Base-by-base conservation (phyloP, 306 rosid genomes). In the Echinosophora koreensis region DNA sequence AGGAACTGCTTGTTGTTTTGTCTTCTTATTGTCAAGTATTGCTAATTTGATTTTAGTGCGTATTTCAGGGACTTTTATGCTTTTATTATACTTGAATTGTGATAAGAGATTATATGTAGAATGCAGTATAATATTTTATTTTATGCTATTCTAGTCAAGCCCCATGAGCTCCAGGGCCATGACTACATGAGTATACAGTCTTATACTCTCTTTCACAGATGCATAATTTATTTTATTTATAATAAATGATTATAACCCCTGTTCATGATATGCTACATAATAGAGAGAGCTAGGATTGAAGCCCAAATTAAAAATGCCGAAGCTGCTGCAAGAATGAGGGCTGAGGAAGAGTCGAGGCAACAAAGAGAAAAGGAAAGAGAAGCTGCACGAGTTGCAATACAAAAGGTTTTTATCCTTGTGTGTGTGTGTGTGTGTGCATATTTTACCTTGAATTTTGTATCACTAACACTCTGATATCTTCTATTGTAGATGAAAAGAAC, bases 261-360 rank as follows among this genome's bases (percentile, higher is more conserved):
- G 17, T 74, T 61, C 49, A 6, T 28, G 38, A 15, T 5, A 5
- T 85, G 78, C 42, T 66, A 56, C 59, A 15, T 65, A 15, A 35
- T 89, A 92, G 99, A 96, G 84, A 89, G 81, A 55, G 90, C 86
- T 64, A 90, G 89, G 79, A 86, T 92, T 39, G 98, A 92, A 84
- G 97, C 97, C 3, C 89, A 89, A 88, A 86, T 92, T 22, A 86
- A 82, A 87, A 88, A 81, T 56, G 91, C 97, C 65, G 90, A 92
- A 82, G 89, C 84, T 70, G 92, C 93, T 13, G 85, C 86, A 44
- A 83, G 74, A 76, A 34, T 35, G 76, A 92, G 73, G 84, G 88
- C 80, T 0, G 91, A 87, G 79, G 87, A 78, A 35, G 92, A 87
- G 77, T 49, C 34, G 67, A 87, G 87, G 86, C 86, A 77, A 69